Evolutionary conservation across 495 filamentous ascomycete species (phyloP), one percentile per base, ranked within the genome.

Genomic region (Penicillium macrosclerotiorum): DNA sequence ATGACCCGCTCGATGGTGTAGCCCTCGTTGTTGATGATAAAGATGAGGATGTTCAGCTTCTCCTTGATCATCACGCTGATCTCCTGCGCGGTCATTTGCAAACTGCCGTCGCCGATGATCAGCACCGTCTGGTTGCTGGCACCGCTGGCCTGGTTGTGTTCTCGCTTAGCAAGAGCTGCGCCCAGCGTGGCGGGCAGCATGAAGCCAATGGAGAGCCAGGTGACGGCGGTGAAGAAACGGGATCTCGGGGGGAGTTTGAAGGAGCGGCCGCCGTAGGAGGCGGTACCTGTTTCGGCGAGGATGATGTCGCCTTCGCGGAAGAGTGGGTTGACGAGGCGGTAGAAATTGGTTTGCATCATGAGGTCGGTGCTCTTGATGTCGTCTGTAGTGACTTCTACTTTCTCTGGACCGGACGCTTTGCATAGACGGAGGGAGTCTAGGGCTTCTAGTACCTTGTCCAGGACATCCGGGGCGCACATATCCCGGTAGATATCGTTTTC

Each of bases 1-100:
- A 89, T 89, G 41, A 71, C 80, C 19, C 85, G 78, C 69, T 89
- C 85, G 51, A 88, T 88, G 2, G 85, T 87, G 65, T 79, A 89
- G 8, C 85, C 85, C n/a, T 82, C 78, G 52, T 89, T 89, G 64
- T 84, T 82, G 50, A 88, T 81, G 34, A 88, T 80, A 58, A 85
- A 84, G 51, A 93, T 81, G 42, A 86, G 84, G 14, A 87, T 74
- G 37, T 85, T 75, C 23, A 94, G 60, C 12, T 74, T 72, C 45
- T 85, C 74, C 8, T 78, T 75, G 37, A 94, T 76, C 70, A 92
- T 89, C 13, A 86, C 88, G 53, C 80, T 80, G 41, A 94, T 70
- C 56, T 90, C 87, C 60, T 93, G 89, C 3, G 73, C 82, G 0
- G 86, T 89, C 39, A 92, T 74, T 57, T 94, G 87, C 49, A 93